Evolutionary conservation across 257 asterid genomes (phyloP).

Genomic region (Avicennia marina): DNA sequence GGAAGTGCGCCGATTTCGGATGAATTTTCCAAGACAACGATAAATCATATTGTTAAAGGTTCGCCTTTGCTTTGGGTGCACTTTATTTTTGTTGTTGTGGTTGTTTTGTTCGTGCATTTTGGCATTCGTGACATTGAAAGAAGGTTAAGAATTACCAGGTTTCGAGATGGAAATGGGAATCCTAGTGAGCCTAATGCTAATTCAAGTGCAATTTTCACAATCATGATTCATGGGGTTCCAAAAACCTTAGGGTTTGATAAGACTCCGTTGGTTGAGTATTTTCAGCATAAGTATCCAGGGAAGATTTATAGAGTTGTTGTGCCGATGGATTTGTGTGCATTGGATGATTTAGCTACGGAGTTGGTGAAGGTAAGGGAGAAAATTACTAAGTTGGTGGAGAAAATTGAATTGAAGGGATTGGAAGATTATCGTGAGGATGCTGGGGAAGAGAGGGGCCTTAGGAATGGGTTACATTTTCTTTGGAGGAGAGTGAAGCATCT

Average conservation of each 20-base stretch:
- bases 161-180: constrained; percentile 77
- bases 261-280: constrained; percentile 73
- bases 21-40: constrained; percentile 79
- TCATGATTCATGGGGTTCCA: constrained; percentile 84
- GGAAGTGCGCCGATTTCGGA: constrained; percentile 68
- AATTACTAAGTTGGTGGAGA: constrained; percentile 58
- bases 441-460: constrained; percentile 30
- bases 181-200: constrained; percentile 59
- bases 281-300: constrained; percentile 85
- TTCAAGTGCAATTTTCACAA: constrained; percentile 71
- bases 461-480: constrained; percentile 31
- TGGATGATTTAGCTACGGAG: constrained; percentile 90
- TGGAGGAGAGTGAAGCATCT: constrained; percentile 62
- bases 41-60: constrained; percentile 76
- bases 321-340: constrained; percentile 95
- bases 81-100: constrained; percentile 64
- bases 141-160: constrained; percentile 70
- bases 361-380: constrained; percentile 80
- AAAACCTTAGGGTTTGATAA: constrained; percentile 72
- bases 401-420: constrained; percentile 64
- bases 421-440: constrained; percentile 45
- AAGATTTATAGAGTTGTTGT: constrained; percentile 74
- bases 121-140: constrained; percentile 63
- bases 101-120: constrained; percentile 64
- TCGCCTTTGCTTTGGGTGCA: constrained; percentile 92